These are phyloP conservation scores for Massarina eburnea DNA, from an alignment of 2,329 filamentous ascomycete genomes.

Conservation along the genomic window DNA sequence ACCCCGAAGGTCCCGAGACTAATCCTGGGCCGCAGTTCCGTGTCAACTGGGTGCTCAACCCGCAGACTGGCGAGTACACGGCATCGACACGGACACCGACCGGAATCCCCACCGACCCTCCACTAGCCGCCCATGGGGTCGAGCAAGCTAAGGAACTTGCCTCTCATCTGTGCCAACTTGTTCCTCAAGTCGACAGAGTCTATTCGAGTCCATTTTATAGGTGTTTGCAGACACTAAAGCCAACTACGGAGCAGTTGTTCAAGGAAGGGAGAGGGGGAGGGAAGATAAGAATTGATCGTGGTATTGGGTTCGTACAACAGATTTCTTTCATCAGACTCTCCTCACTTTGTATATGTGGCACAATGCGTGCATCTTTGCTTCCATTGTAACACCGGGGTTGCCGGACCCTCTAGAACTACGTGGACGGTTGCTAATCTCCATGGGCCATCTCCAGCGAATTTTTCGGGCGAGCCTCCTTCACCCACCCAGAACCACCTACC, in stretches of 20 bases:
- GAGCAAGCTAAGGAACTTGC: constrained; percentile 79
- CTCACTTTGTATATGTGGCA: neutral
- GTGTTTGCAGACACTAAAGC: constrained; percentile 44
- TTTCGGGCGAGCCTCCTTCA: constrained; percentile 84
- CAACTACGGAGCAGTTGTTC: constrained; percentile 39
- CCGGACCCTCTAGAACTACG: neutral
- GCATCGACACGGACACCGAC: constrained; percentile 72
- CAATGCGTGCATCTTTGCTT: neutral
- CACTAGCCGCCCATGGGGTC: constrained; percentile 83
- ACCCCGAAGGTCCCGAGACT: constrained; percentile 10
- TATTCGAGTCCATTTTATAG: constrained; percentile 60
- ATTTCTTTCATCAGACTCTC: neutral
- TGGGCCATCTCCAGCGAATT: constrained; percentile 66
- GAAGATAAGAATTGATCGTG: constrained; percentile 55
- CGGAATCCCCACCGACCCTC: constrained; percentile 82
- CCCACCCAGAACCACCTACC: constrained; percentile 77
- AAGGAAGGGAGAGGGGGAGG: constrained; percentile 33
- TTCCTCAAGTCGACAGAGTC: constrained; percentile 71
- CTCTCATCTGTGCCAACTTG: constrained; percentile 60
- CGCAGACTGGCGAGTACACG: constrained; percentile 75
- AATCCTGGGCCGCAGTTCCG: constrained; percentile 64
- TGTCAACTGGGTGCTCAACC: constrained; percentile 84
- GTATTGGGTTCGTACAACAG: constrained; percentile 49
- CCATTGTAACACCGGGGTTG: no score
- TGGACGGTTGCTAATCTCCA: constrained; percentile 51